Evolutionary conservation across 805 yeast genomes (phyloP).

Genomic region (Saturnispora halmiae): DNA sequence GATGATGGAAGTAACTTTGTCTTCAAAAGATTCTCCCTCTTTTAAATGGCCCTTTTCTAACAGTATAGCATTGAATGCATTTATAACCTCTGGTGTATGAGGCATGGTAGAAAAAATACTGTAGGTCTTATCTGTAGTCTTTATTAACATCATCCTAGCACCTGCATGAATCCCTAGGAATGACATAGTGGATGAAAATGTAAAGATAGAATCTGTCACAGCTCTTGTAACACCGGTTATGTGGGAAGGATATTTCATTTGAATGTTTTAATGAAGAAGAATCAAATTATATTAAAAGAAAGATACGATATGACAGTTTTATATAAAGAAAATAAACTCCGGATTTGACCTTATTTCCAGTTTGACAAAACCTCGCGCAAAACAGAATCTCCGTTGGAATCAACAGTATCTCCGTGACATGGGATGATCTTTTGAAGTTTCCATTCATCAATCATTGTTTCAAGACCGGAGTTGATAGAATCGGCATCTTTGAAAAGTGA

Average conservation of each 20-base stretch:
- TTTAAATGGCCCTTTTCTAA: constrained; percentile 21
- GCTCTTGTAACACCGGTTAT: constrained; percentile 32
- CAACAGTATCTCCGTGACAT: constrained; percentile 54
- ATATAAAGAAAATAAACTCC: no score
- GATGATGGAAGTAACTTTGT: constrained; percentile 39
- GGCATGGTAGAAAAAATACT: constrained; percentile 54
- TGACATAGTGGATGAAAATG: constrained; percentile 28
- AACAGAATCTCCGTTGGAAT: constrained; percentile 28
- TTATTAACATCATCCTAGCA: constrained; percentile 32
- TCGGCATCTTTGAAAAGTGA: constrained; percentile 11
- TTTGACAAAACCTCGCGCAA: constrained; percentile 12
- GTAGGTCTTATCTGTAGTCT: constrained; percentile 22
- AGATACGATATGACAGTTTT: no score
- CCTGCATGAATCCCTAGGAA: constrained; percentile 26
- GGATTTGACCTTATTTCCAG: no score
- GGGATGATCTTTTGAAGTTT: constrained; percentile 42
- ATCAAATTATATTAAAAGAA: no score
- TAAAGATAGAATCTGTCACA: constrained; percentile 24
- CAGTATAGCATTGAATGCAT: constrained; percentile 28
- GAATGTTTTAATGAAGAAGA: no score
- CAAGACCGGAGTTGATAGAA: constrained; percentile 16
- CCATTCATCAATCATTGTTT: constrained; percentile 30
- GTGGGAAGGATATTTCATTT: constrained; percentile 33
- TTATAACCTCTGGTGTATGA: constrained; percentile 36
- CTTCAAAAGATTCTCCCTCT: constrained; percentile 27